phyloP scores from a whole-genome alignment of 257 asterid species.

The Capsicum rhomboideum region DNA sequence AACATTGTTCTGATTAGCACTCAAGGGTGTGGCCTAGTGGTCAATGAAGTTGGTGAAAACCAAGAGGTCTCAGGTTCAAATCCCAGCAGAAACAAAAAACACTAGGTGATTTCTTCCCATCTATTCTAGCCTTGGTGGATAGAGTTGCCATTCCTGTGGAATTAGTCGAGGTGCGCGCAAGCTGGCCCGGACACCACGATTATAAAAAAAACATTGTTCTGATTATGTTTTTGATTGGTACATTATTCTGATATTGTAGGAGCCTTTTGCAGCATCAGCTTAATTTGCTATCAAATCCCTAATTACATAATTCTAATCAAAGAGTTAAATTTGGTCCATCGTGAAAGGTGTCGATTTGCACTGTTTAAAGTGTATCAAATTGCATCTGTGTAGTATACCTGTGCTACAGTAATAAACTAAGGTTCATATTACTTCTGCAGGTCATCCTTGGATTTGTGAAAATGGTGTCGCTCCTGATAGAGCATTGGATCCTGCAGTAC shows the following conservation, averaged over 20 bases:
- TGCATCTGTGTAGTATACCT: not conserved
- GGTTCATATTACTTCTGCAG: constrained; percentile 4
- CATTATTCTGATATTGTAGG: not conserved
- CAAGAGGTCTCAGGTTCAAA: no score
- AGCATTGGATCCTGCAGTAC: constrained; percentile 23
- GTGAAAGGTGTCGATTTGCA: not conserved
- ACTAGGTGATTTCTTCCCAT: no score
- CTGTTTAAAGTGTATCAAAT: not conserved
- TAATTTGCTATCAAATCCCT: not conserved
- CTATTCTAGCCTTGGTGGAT: no score
- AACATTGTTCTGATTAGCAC: not conserved
- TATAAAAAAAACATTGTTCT: no score
- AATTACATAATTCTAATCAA: not conserved
- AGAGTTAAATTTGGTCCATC: not conserved
- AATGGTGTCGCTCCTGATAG: constrained; percentile 16
- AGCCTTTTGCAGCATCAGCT: not conserved
- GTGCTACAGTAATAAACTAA: not conserved
- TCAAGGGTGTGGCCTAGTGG: no score
- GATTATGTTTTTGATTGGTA: not conserved
- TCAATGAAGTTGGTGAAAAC: no score
- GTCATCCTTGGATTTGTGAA: constrained; percentile 27
- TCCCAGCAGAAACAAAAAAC: no score
- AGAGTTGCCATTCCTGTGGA: no score
- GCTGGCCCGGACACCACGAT: no score
- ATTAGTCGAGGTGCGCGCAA: no score